phyloP scores from a whole-genome alignment of 2,329 filamentous ascomycete species.

The Beauveria rudraprayagi region DNA sequence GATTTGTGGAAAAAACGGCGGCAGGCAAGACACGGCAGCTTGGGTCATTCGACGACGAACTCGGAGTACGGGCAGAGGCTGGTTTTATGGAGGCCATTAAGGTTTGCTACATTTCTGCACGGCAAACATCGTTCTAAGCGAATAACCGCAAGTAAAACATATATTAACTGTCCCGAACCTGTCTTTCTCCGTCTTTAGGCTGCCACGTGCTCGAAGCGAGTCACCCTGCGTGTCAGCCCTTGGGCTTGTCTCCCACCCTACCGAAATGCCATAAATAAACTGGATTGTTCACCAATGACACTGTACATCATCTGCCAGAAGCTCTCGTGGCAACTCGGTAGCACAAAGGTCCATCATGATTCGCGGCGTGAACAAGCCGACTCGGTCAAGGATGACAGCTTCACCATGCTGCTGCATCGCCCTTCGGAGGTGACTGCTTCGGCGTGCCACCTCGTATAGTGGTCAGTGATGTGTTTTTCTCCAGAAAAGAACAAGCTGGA shows the following conservation, averaged over 20 bases:
- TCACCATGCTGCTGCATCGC: not conserved
- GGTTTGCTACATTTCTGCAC: not conserved
- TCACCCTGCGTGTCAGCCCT: not conserved
- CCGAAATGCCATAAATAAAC: not conserved
- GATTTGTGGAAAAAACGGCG: not conserved
- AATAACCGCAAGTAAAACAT: not conserved
- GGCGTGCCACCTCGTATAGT: constrained; percentile 6
- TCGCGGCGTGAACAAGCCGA: not conserved
- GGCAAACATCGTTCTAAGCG: not conserved
- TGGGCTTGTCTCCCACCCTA: not conserved
- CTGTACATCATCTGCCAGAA: not conserved
- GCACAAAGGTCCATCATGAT: not conserved
- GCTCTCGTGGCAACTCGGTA: not conserved
- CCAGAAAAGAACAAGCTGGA: not conserved
- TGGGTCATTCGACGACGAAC: not conserved
- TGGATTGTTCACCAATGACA: not conserved
- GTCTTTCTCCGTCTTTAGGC: not conserved
- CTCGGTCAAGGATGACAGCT: not conserved
- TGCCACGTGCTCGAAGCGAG: not conserved
- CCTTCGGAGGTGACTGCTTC: not conserved
- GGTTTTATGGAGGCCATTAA: not conserved
- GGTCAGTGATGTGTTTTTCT: not conserved
- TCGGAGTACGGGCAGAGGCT: not conserved
- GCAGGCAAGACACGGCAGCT: not conserved
- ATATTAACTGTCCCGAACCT: not conserved